Evolutionary conservation across 1,284 basidiomycete species (phyloP), one percentile per base, ranked within the genome.

Genomic region (Mixia osmundae): DNA sequence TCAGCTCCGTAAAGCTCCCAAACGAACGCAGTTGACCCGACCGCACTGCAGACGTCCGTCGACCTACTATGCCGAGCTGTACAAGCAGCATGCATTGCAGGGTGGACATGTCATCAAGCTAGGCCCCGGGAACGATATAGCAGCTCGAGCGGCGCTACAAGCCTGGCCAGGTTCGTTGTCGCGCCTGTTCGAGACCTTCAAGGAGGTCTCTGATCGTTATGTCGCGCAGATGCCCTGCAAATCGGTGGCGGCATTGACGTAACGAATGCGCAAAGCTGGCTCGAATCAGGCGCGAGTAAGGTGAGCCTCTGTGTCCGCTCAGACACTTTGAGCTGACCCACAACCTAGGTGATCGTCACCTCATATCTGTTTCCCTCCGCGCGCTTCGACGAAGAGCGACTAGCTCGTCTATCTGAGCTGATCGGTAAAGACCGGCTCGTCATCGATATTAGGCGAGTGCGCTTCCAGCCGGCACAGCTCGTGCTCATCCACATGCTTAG

Each of bases 51-150:
- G 80, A 41, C 69, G 85, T 49, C 70, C 77, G 5, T 68, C 91
- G 16, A 64, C 64, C 1, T 68, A 79, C 49, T 99, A 76, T 55
- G 79, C 85, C 3, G 58, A 63, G 22, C 61, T 95, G 27, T 99
- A 97, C 54, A 65, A 60, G 42, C 46, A 64, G 18, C 58, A 83
- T 48, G 56, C 61, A 16, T 65, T 99, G 2, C 61, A 60, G 26
- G 91, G 89, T 0, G 87, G 82, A 1, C 91, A 97, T 64, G 72
- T 99, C 24, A 95, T 99, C 51, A 97, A 94, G 60, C 70, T 99
- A 5, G 91, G 91, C 3, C 70, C 74, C 2, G 55, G 58, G 2
- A 97, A 97, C 50, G 83, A 94, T 44, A 65, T 63, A 8, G 82
- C 87, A 7, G 89, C 91, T 5, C 65, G 59, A 42, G 70, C 76